These are phyloP conservation scores for Poa annua DNA, from an alignment of 176 grass and related monocot genomes.

Conservation along the genomic window DNA sequence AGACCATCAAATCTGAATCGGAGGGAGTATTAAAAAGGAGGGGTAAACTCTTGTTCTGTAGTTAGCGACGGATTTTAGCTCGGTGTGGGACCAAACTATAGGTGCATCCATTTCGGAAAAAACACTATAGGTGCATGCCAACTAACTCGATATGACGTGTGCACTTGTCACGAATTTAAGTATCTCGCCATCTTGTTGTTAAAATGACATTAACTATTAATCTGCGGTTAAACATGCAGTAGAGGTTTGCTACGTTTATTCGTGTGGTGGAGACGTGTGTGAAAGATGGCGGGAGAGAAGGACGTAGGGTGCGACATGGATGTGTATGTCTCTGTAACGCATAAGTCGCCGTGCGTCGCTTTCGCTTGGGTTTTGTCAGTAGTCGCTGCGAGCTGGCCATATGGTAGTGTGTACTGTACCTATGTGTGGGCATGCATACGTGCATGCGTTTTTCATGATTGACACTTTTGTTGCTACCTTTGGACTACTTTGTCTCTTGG, in stretches of 20 bases:
- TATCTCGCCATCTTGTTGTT: too few relatives aligned
- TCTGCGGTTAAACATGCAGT: too few relatives aligned
- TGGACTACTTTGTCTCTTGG: not conserved
- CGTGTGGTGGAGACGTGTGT: not conserved
- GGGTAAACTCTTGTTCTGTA: too few relatives aligned
- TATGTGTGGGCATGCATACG: not conserved
- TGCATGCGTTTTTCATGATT: not conserved
- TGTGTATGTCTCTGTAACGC: not conserved
- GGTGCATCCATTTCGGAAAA: too few relatives aligned
- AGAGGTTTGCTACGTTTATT: not conserved
- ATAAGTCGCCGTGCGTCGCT: constrained; percentile 8
- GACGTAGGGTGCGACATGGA: not conserved
- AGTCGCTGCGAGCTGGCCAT: constrained; percentile 26
- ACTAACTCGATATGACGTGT: too few relatives aligned
- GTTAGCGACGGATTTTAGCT: too few relatives aligned
- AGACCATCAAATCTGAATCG: too few relatives aligned
- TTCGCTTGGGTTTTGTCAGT: constrained; percentile 6
- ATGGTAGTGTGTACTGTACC: not conserved
- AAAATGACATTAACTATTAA: too few relatives aligned
- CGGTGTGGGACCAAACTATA: too few relatives aligned
- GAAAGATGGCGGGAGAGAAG: not conserved
- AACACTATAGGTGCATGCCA: too few relatives aligned
- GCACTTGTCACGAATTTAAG: too few relatives aligned
- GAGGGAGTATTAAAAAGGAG: too few relatives aligned
- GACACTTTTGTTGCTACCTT: constrained; percentile 3